phyloP scores from a whole-genome alignment of 768 basidiomycete species.

The Suillus variegatus region DNA sequence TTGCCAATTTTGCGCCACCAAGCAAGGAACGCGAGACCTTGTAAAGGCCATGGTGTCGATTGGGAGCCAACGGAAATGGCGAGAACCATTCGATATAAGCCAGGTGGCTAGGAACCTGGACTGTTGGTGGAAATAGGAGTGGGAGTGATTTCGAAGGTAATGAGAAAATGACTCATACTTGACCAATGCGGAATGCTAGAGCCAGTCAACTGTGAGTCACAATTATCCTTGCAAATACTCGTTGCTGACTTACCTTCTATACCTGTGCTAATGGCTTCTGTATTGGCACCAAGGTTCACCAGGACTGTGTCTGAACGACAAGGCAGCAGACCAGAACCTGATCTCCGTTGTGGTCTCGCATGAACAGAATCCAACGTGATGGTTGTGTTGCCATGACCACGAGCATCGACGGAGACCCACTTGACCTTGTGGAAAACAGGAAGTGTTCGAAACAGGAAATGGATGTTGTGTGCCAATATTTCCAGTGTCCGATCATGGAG shows the following conservation, averaged over 20 bases:
- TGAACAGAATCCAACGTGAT: too few species aligned
- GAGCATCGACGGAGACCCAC: too few species aligned
- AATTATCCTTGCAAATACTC: too few species aligned
- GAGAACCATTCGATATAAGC: constrained; percentile 16
- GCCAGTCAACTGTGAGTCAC: background rate
- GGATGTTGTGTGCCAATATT: too few species aligned
- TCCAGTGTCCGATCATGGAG: too few species aligned
- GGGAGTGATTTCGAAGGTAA: constrained; percentile 3
- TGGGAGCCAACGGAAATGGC: constrained; percentile 22
- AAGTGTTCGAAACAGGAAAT: too few species aligned
- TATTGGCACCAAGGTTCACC: background rate
- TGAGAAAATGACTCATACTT: constrained; percentile 11
- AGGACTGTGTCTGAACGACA: background rate
- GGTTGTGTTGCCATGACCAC: too few species aligned
- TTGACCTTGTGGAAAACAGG: too few species aligned
- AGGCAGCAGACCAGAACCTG: too few species aligned
- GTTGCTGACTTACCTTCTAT: too few species aligned
- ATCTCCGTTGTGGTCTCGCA: too few species aligned
- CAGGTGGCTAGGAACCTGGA: constrained; percentile 19
- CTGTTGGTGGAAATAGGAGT: constrained; percentile 19
- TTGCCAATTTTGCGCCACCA: constrained; percentile 18
- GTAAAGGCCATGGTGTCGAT: constrained; percentile 26
- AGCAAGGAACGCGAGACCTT: constrained; percentile 16
- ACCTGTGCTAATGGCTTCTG: background rate
- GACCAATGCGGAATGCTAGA: constrained; percentile 11